Percentiles rank a stretch among this genome's conserved stretches.
These are phyloP conservation scores for Boletales sp. DNA, from an alignment of 768 basidiomycete genomes.

Conservation along the genomic window DNA sequence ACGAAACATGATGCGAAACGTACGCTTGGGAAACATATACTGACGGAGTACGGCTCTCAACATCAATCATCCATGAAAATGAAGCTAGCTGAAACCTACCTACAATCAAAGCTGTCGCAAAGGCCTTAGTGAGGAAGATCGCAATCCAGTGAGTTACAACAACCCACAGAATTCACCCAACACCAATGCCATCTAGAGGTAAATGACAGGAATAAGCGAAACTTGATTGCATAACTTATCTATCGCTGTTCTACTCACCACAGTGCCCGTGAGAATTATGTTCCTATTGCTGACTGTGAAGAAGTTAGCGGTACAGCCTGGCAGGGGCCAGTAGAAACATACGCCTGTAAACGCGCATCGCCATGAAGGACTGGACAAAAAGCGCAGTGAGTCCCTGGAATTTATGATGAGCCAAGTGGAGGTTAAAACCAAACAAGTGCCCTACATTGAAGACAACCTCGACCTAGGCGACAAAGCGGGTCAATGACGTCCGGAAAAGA, in stretches of 20 bases:
- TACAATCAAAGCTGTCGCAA: conserved; percentile 30
- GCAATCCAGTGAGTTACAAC: neutral
- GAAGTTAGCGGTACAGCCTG: neutral
- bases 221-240: neutral
- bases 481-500: neutral
- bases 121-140: conserved; percentile 4
- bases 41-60: conserved; percentile 15
- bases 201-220: neutral
- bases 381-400: conserved; percentile 44
- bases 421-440: neutral
- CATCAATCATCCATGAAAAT: neutral
- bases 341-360: conserved; percentile 51
- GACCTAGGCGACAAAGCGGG: conserved; percentile 28
- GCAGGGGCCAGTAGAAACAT: conserved; percentile 12
- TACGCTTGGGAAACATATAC: conserved; percentile 38
- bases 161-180: conserved; percentile 40
- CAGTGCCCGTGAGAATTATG: conserved; percentile 37
- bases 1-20: conserved; percentile 12
- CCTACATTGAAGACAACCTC: conserved; percentile 53
- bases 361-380: conserved; percentile 58
- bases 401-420: neutral
- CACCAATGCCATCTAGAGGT: conserved; percentile 29
- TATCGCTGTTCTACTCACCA: conserved; percentile 20
- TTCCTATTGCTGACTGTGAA: conserved; percentile 49
- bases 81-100: conserved; percentile 23